Evolutionary conservation across 1,139 yeast genomes (phyloP), one percentile per base, ranked within the genome.

Genomic region (Nematodospora anomalae): DNA sequence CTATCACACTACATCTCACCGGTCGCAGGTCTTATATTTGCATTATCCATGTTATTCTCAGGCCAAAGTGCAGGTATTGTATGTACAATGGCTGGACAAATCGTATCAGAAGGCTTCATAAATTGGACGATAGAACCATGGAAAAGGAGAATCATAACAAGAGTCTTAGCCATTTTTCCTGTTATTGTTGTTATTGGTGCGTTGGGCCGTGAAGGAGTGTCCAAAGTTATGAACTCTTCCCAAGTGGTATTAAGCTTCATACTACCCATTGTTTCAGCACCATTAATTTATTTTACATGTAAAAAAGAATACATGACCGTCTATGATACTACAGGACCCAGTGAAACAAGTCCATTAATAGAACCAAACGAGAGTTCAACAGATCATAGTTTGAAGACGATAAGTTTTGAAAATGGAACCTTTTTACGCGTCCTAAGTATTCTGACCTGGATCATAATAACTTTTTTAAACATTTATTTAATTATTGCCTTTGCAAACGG

Each of bases 11-110:
- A 80, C 44, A 66, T 84, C 36, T 80, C 88, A 0, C 79, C 83
- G 15, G 72, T 79, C 15, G 90, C 89, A 0, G 94, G 92, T 5
- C 63, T 83, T 2, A 68, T 83, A 1, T 84, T 84, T 62, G 88
- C 86, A 8, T 63, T 83, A 38, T 88, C 90, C 0, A 71, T 84
- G 70, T 61, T 84, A 32, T 83, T 83, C 47, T 80, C 89, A 3
- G 90, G 92, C 12, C 86, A 83, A 51, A 80, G 87, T 48, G 92
- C 92, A 1, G 92, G 92, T 20, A 80, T 84, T 14, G 88, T 83
- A 2, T 83, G 92, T 57, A 84, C 94, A 1, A 73, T 84, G 72
- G 81, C 90, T 1, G 92, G 92, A 2, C 90, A 84, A 58, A 80
- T 84, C 57, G 83, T 84, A 8, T 79, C 87, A 38, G 94, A 84